phyloP scores from a whole-genome alignment of 768 basidiomycete genomes.

The Podaxis sp. region DNA sequence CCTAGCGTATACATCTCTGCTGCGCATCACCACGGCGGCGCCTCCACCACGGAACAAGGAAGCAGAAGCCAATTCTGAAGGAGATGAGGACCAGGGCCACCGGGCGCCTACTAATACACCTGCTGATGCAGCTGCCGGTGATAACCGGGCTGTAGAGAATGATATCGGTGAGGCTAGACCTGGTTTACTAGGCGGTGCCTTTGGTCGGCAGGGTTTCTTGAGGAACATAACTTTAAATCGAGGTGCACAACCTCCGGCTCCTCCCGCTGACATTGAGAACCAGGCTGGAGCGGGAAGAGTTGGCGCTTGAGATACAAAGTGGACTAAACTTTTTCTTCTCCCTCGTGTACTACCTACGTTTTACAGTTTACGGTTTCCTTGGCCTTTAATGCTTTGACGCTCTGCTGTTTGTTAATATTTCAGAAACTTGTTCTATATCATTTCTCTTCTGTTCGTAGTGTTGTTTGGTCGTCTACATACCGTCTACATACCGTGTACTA shows the following conservation, averaged over 20 bases:
- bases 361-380: not conserved
- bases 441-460: too few species aligned
- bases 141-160: not conserved
- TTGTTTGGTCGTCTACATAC: too few species aligned
- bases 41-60: slow-evolving; percentile 38
- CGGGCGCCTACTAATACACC: not conserved
- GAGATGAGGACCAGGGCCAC: slow-evolving; percentile 20
- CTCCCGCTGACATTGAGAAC: slow-evolving; percentile 22
- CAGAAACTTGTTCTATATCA: too few species aligned
- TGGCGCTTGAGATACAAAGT: slow-evolving; percentile 12
- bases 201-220: slow-evolving; percentile 31
- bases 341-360: not conserved
- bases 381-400: not conserved
- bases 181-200: slow-evolving; percentile 23
- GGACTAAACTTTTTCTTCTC: not conserved
- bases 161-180: slow-evolving; percentile 18
- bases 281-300: slow-evolving; percentile 19
- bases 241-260: slow-evolving; percentile 9
- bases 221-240: slow-evolving; percentile 24
- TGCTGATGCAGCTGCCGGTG: slow-evolving; percentile 6
- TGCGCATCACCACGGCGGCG: slow-evolving; percentile 75
- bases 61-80: slow-evolving; percentile 21
- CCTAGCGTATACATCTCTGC: slow-evolving; percentile 82
- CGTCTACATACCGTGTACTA: too few species aligned
- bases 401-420: too few species aligned